Percentiles rank a stretch among this genome's conserved stretches.
phyloP scores from a whole-genome alignment of 805 yeast species.

The Candida ponderosae region DNA sequence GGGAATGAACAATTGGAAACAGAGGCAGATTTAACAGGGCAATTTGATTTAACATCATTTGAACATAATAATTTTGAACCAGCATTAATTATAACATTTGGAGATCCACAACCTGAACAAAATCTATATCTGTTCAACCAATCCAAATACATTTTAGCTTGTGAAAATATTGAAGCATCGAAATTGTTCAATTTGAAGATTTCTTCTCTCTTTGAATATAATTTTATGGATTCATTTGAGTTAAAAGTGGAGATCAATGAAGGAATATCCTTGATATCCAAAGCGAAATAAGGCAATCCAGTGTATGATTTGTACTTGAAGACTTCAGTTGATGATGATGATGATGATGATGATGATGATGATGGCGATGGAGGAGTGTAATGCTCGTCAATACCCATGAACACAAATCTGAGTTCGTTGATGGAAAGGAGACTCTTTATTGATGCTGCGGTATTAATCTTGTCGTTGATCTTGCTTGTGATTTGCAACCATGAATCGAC shows the following conservation, averaged over 20 bases:
- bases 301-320: slow-evolving; percentile 37
- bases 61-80: slow-evolving; percentile 59
- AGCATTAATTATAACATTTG: slow-evolving; percentile 51
- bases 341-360: too few relatives aligned
- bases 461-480: background rate
- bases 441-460: too few relatives aligned
- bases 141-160: slow-evolving; percentile 77
- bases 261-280: slow-evolving; percentile 33
- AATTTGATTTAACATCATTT: slow-evolving; percentile 6
- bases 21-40: slow-evolving; percentile 30
- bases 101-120: slow-evolving; percentile 85
- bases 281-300: slow-evolving; percentile 59
- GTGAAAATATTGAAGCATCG: slow-evolving; percentile 68
- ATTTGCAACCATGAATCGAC: slow-evolving; percentile 9
- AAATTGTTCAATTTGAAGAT: slow-evolving; percentile 19
- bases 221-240: background rate
- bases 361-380: slow-evolving; percentile 8
- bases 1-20: slow-evolving; percentile 85
- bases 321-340: slow-evolving; percentile 16
- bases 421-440: background rate
- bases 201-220: background rate
- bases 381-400: slow-evolving; percentile 41
- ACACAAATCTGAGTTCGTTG: slow-evolving; percentile 33
- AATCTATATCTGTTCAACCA: slow-evolving; percentile 70
- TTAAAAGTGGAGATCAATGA: too few relatives aligned